phyloP scores from a whole-genome alignment of 257 asterid genomes.

The Nyctanthes arbortristis region DNA sequence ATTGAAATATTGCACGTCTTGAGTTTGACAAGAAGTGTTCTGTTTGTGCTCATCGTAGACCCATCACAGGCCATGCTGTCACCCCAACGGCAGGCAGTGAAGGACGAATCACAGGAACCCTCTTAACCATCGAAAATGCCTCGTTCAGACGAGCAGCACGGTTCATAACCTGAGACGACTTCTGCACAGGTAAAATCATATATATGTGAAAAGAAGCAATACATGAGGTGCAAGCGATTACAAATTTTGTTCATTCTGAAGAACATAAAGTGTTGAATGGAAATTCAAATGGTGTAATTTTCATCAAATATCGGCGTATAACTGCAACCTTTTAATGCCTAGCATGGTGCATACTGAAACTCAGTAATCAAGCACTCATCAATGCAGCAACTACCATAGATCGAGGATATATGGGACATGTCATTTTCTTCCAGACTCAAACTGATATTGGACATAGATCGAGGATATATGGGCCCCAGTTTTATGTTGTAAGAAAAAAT shows the following conservation, averaged over 20 bases:
- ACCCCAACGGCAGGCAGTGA: constrained; percentile 65
- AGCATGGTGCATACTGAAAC: too few relatives aligned
- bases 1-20: constrained; percentile 7
- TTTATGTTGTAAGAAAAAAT: not conserved
- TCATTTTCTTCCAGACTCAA: not conserved
- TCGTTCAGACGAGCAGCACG: constrained; percentile 91
- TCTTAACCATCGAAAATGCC: constrained; percentile 85
- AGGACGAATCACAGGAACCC: constrained; percentile 81
- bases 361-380: too few relatives aligned
- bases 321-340: too few relatives aligned
- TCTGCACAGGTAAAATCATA: constrained; percentile 52
- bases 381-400: not conserved
- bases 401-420: not conserved
- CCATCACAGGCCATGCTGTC: constrained; percentile 70
- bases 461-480: not conserved
- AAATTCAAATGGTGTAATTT: too few relatives aligned
- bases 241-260: too few relatives aligned
- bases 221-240: too few relatives aligned
- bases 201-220: not conserved
- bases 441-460: not conserved
- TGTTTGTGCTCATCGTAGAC: constrained; percentile 48
- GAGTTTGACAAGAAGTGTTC: not conserved
- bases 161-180: constrained; percentile 85
- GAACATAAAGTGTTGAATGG: not conserved
- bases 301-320: too few relatives aligned